Evolutionary conservation across 805 yeast genomes (phyloP), one percentile per base, ranked within the genome.

Genomic region (Wickerhamiella bombiphila): DNA sequence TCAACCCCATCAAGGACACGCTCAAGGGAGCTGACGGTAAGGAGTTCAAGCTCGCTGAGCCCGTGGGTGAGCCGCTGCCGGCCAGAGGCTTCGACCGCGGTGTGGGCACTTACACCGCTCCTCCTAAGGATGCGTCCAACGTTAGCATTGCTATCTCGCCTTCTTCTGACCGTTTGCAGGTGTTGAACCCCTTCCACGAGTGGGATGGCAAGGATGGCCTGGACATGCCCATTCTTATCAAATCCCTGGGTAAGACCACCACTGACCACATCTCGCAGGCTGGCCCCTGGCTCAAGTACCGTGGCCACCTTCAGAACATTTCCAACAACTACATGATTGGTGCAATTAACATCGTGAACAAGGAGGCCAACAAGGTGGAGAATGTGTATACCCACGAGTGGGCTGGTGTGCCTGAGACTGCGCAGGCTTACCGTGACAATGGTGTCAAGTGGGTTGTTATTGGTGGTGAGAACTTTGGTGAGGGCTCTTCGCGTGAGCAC

Each of bases 201-300:
- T 88, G 96, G 95, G 79, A 88, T 61, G 96, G 96, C 63, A 80
- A 83, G 72, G 97, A 88, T 60, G 83, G 93, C 55, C 60, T 63
- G 50, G 70, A 70, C 59, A 68, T 88, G 72, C 96, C 95, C 65
- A 88, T 88, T 55, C 76, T 88, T 68, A 82, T 88, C 67, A 88
- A 91, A 71, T 81, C 95, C 52, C 69, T 78, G 47, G 97, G 96
- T 69, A 88, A 88, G 75, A 86, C 96, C 63, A 88, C 98, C 56
- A 88, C 98, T 54, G 98, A 88, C 70, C 98, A 88, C 70, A 88
- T 88, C 58, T 88, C 97, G 57, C 86, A 83, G 93, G 98, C 98
- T 60, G 98, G 98, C 69, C 96, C 97, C 60, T 88, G 98, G 98
- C 80, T 88, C 74, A 88, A 88, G 72, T 88, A 88, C 88, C 82